Base-by-base conservation (phyloP, 177 flowering plant species). In the Tripterygium wilfordii region DNA sequence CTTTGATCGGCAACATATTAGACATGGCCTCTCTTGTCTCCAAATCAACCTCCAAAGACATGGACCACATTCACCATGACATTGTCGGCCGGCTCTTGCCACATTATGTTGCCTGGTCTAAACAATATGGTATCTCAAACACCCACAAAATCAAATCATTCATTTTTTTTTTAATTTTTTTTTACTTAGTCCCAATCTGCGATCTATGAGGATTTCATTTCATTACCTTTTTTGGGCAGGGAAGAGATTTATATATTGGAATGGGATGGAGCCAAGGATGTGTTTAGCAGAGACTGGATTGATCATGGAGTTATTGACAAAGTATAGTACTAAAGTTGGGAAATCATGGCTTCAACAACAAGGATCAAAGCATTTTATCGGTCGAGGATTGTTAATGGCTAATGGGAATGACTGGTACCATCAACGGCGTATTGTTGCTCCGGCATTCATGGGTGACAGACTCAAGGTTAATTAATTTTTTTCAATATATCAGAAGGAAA, bases 381-480 rank as follows among this genome's bases (percentile, higher is more conserved):
- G 98, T 0, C 51, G 70, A 2, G 98, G 98, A 2, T 32, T 92
- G 44, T 60, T 92, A 27, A 88, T 92, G 95, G 98, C 96, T 3
- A 92, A 92, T 52, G 98, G 98, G 0, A 49, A 77, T 9, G 77
- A 84, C 20, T 92, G 98, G 98, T 61, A 69, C 63, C 95, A 78
- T 46, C 98, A 92, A 37, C 80, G 98, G 2, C 98, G 84, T 53
- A 70, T 86, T 23, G 80, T 75, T 14, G 88, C 94, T 4, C 91
- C 94, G 0, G 94, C 91, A 36, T 92, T 92, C 77, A 80, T 65
- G 71, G 80, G 85, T 2, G 91, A 88, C 41, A 82, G 68, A 45
- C 85, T 92, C 36, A 92, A 92, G 88, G 98, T 85, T 18, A 23
- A n/a, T n/a, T n/a, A n/a, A n/a, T n/a, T n/a, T n/a, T n/a, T n/a